Evolutionary conservation across 2,329 filamentous ascomycete species (phyloP).

Genomic region (Phialophora expanda): DNA sequence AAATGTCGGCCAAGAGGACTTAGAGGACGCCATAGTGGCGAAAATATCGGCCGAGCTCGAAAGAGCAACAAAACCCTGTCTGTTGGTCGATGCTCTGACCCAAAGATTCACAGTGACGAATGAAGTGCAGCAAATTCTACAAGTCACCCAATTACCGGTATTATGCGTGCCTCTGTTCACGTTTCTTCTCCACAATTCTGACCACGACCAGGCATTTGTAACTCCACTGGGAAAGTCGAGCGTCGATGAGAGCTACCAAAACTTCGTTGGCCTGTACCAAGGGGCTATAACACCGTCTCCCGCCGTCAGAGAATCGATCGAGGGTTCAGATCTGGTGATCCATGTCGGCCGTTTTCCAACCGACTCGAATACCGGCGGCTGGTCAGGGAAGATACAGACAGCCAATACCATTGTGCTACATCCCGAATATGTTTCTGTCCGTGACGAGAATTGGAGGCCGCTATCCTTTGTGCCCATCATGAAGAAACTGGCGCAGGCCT

Average conservation of each 20-base stretch:
- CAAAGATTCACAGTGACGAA: no score
- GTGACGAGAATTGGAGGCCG: neutral
- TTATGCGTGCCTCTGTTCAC: no score
- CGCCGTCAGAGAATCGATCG: constrained; percentile 47
- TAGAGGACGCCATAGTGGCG: no score
- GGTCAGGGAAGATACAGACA: neutral
- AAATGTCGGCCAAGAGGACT: no score
- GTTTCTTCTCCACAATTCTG: no score
- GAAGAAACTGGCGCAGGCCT: no score
- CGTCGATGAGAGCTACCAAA: constrained; percentile 54
- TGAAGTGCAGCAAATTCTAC: no score
- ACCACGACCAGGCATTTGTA: constrained; percentile 46
- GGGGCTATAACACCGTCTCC: constrained; percentile 49
- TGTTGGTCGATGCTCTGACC: no score
- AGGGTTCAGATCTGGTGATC: constrained; percentile 42
- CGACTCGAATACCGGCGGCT: constrained; percentile 51
- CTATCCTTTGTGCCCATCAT: constrained; percentile 2
- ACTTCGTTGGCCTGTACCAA: constrained; percentile 57
- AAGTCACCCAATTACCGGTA: no score
- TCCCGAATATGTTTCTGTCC: constrained; percentile 4
- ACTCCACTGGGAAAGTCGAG: constrained; percentile 58
- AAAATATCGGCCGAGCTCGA: no score
- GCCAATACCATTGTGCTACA: constrained; percentile 2
- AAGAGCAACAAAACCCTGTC: no score
- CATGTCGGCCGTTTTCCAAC: constrained; percentile 50